Conservation (phyloP, 2,329 filamentous ascomycete genomes). For the Colletotrichum abscissum region DNA sequence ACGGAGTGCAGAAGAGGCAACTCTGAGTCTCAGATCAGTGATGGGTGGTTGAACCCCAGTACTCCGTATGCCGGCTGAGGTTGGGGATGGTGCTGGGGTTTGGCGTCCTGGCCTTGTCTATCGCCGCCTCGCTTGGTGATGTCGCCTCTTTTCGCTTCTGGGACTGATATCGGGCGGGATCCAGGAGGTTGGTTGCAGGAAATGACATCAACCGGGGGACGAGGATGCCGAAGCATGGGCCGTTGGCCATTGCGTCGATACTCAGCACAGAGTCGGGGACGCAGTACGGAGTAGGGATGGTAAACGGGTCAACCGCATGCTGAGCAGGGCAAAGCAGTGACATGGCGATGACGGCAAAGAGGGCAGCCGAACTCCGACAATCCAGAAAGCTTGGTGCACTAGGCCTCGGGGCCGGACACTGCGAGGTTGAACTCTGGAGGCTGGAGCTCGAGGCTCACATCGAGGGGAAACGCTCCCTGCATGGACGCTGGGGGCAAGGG, state of each 20-base stretch:
- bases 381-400: background rate
- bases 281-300: background rate
- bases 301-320: background rate
- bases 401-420: background rate
- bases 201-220: slow-evolving; percentile 29
- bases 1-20: background rate
- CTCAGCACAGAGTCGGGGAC: background rate
- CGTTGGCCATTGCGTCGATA: background rate
- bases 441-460: background rate
- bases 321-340: background rate
- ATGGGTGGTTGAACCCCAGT: background rate
- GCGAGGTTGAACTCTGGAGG: background rate
- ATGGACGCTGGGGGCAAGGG: slow-evolving; percentile 4
- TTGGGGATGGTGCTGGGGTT: slow-evolving; percentile 15
- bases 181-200: slow-evolving; percentile 28
- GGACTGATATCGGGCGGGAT: background rate
- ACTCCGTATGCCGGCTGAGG: slow-evolving; percentile 2
- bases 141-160: slow-evolving; percentile 21
- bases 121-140: slow-evolving; percentile 19
- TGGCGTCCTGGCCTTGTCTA: background rate
- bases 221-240: slow-evolving; percentile 3
- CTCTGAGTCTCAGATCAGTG: background rate
- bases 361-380: background rate
- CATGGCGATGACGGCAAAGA: background rate
- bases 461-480: slow-evolving; percentile 29